Conservation (phyloP, 306 rosid species). For the Gillenia trifoliata region DNA sequence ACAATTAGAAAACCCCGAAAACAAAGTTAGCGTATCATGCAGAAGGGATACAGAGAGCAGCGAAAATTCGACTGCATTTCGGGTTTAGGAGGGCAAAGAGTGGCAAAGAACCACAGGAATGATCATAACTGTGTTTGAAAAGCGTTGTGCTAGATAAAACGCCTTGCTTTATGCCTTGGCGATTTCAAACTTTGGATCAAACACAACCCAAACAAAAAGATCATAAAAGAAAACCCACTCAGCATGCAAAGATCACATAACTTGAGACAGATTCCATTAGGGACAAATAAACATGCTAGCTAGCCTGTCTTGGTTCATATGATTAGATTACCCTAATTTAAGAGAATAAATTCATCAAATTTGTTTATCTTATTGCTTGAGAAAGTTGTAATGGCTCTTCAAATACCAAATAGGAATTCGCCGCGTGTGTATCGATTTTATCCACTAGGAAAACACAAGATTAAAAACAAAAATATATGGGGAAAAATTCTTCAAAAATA, state of each 20-base stretch:
- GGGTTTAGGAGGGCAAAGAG: background rate
- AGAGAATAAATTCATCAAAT: background rate
- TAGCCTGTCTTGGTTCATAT: background rate
- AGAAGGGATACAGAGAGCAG: background rate
- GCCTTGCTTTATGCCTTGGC: background rate
- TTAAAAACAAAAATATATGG: background rate
- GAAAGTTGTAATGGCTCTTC: background rate
- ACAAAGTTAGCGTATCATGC: slow-evolving; percentile 17
- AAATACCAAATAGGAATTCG: background rate
- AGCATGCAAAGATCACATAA: background rate
- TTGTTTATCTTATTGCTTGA: background rate
- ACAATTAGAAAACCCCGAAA: slow-evolving; percentile 23
- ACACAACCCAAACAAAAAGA: background rate
- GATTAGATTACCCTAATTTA: background rate
- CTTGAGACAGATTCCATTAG: background rate
- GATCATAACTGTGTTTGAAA: slow-evolving; percentile 1
- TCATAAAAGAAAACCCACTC: background rate
- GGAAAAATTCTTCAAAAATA: too few species aligned
- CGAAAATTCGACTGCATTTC: background rate
- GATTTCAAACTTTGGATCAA: background rate
- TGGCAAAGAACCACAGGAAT: slow-evolving; percentile 1
- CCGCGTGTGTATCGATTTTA: background rate
- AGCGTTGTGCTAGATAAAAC: background rate
- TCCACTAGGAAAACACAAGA: background rate
- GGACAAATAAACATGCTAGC: background rate